These are phyloP conservation scores for sorghum (Sorghum bicolor) DNA, from an alignment of 176 grass and related monocot species.

Conservation along the genomic window Sorghum_bicolor_NCBIv3 NC_012872.2:73669001-73669500, in stretches of 20 bases:
- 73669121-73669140: background rate
- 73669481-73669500: background rate
- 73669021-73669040: background rate
- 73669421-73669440: background rate
- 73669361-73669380: background rate
- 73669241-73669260: background rate
- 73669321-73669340: background rate
- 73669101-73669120: background rate
- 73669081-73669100: background rate
- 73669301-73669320: background rate
- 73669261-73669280: background rate
- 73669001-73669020: background rate
- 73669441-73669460: background rate
- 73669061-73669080: background rate
- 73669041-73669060: background rate
- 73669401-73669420: background rate
- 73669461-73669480: background rate
- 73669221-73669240: background rate
- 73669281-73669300: background rate
- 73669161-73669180: no score
- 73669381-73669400: background rate
- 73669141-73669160: background rate
- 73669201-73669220: background rate
- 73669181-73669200: background rate
- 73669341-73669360: slow-evolving; percentile 8